A percentile compares a stretch with the other conserved stretches of the same genome.
Evolutionary conservation across 805 yeast genomes (phyloP).

Genomic region (Deakozyma indianensis): DNA sequence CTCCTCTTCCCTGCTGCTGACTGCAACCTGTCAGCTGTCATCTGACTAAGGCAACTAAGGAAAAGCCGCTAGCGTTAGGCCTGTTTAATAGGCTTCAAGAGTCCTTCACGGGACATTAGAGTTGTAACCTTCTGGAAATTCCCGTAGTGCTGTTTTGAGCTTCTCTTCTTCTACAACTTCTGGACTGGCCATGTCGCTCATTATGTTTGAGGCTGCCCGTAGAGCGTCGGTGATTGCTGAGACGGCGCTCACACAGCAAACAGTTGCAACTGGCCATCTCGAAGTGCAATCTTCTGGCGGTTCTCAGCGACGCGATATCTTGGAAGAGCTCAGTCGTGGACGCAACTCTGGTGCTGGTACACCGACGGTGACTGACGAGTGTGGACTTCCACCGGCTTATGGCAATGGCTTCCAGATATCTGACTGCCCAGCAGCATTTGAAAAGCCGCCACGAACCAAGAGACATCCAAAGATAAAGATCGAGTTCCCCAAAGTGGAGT

Average conservation of each 20-base stretch:
- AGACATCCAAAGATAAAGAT: not conserved
- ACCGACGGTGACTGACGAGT: not conserved
- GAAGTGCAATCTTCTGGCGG: not conserved
- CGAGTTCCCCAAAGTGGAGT: not conserved
- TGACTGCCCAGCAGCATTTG: not conserved
- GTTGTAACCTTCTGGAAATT: too few relatives aligned
- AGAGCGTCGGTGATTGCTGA: not conserved
- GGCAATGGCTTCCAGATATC: not conserved
- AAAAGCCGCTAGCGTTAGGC: too few relatives aligned
- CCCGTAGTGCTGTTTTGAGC: too few relatives aligned
- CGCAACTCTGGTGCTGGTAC: not conserved
- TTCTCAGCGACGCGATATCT: not conserved
- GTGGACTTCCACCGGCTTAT: not conserved
- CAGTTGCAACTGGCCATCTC: not conserved
- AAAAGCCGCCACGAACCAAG: not conserved
- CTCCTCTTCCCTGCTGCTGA: too few relatives aligned
- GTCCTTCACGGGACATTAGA: too few relatives aligned
- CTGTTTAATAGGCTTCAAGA: too few relatives aligned
- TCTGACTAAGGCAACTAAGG: too few relatives aligned
- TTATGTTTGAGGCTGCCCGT: not conserved
- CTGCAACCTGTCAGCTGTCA: too few relatives aligned
- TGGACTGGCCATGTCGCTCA: not conserved
- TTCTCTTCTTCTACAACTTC: too few relatives aligned
- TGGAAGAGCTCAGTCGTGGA: not conserved
- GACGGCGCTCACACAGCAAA: not conserved